Base-by-base conservation (phyloP, 1,284 basidiomycete species). In the Peniophora sp. region DNA sequence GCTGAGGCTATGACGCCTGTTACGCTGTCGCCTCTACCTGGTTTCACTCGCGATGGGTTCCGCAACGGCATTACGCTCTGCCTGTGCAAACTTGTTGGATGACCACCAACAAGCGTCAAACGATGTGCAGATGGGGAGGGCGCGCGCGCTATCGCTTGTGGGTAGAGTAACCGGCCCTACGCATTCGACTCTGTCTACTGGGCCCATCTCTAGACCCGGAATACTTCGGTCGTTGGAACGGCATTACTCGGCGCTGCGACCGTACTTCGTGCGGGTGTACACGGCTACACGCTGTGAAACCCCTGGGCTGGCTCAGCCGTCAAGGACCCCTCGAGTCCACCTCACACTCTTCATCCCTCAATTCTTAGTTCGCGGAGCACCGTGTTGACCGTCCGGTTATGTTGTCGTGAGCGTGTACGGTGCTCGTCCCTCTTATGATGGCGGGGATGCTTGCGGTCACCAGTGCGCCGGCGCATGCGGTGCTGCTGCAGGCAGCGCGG, bases 291-390 rank as follows among this genome's bases (percentile, higher is more conserved):
- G 56, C 78, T 91, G n/a, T 73, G 75, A 60, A 99, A 97, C 65
- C 99, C 96, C 1, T 98, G 96, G 96, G 79, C 97, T 10, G 96
- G 96, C 10, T 80, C 92, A 0, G 74, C 98, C 41, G 95, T 99
- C 1, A 97, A 97, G 32, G 95, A 78, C 0, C 75, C 98, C 11
- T 97, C 96, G 2, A 94, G 96, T 2, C 71, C 99, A 48, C 98
- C 99, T 84, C 49, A 66, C 77, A 27, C 58, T 79, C 35, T 82
- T 80, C 64, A 73, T 82, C 47, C 87, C 87, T 1, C 62, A 69
- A 10, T 72, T 71, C 59, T 63, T 73, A 41, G 57, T 63, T 57
- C 57, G 68, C 53, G 54, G 60, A n/a, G 59, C 65, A 8, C 49
- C 63, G 17, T 52, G 75, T 98, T 19, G 81, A 97, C 9, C 92